phyloP scores from a whole-genome alignment of 2,329 filamentous ascomycete species.

The Coniochaeta pulveracea region DNA sequence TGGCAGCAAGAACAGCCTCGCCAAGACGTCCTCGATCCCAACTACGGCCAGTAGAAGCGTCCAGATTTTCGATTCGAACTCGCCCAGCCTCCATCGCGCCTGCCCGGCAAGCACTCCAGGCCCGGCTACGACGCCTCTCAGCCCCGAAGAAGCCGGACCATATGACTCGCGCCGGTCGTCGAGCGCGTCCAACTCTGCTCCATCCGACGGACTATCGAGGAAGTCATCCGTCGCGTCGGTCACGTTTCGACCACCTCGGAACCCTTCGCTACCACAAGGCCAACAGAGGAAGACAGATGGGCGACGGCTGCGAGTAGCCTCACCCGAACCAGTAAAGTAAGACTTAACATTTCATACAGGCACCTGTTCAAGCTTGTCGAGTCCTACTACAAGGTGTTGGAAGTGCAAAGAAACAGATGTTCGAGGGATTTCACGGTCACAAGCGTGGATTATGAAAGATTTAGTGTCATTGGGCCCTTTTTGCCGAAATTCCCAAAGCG shows the following conservation, averaged over 20 bases:
- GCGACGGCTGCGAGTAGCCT: constrained; percentile 30
- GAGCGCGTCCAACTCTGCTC: constrained; percentile 20
- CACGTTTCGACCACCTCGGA: constrained; percentile 29
- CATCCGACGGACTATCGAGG: constrained; percentile 22
- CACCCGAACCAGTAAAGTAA: constrained; percentile 39
- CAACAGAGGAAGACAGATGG: constrained; percentile 30
- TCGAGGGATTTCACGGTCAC: neutral
- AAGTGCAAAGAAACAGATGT: too few species aligned
- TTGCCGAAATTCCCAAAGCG: too few species aligned
- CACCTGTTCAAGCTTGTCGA: neutral
- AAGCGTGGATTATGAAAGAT: constrained; percentile 2
- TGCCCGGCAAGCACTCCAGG: neutral
- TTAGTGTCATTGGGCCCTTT: too few species aligned
- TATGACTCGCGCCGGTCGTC: constrained; percentile 11
- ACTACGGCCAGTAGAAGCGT: constrained; percentile 4
- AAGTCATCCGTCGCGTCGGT: constrained; percentile 37
- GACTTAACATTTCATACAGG: constrained; percentile 8
- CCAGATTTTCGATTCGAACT: constrained; percentile 3
- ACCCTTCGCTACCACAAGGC: constrained; percentile 36
- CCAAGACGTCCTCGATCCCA: neutral
- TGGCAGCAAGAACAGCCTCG: neutral
- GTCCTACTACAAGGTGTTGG: too few species aligned
- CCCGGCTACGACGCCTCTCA: neutral
- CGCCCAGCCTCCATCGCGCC: constrained; percentile 1
- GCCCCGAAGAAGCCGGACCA: neutral